A percentile compares a stretch with the other conserved stretches of the same genome.
Evolutionary conservation across 2,329 filamentous ascomycete genomes (phyloP).

Genomic region (Incumbomyces lentus): DNA sequence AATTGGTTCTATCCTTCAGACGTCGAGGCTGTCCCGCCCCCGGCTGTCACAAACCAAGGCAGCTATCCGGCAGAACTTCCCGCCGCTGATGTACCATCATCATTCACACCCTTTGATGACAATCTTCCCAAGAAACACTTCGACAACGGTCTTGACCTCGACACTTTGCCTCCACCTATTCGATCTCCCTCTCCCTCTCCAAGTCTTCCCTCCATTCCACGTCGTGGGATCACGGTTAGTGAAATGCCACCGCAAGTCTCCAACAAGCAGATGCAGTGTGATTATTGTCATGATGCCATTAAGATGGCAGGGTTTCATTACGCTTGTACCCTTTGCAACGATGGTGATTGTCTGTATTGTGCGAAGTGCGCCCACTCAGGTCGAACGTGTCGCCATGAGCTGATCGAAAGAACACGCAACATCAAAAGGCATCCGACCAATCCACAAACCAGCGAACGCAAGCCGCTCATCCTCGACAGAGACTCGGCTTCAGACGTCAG

Average conservation of each 20-base stretch:
- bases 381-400: constrained; percentile 18
- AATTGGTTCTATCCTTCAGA: constrained; percentile 7
- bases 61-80: constrained; percentile 10
- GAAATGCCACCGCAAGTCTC: background rate
- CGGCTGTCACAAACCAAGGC: constrained; percentile 1
- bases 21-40: background rate
- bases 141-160: constrained; percentile 1
- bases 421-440: constrained; percentile 9
- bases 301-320: constrained; percentile 18
- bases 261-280: constrained; percentile 18
- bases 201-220: background rate
- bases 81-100: background rate
- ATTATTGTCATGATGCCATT: constrained; percentile 18
- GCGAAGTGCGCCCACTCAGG: constrained; percentile 16
- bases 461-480: background rate
- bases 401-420: constrained; percentile 16
- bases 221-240: constrained; percentile 2
- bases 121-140: background rate
- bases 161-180: constrained; percentile 3
- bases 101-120: constrained; percentile 4
- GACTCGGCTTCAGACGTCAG: no score
- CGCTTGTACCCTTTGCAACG: constrained; percentile 17
- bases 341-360: constrained; percentile 19
- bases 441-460: background rate
- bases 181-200: constrained; percentile 4